A percentile compares a stretch with the other conserved stretches of the same genome.
Evolutionary conservation across 768 basidiomycete genomes (phyloP).

Genomic region (Pseudohyphozyma bogoriensis): DNA sequence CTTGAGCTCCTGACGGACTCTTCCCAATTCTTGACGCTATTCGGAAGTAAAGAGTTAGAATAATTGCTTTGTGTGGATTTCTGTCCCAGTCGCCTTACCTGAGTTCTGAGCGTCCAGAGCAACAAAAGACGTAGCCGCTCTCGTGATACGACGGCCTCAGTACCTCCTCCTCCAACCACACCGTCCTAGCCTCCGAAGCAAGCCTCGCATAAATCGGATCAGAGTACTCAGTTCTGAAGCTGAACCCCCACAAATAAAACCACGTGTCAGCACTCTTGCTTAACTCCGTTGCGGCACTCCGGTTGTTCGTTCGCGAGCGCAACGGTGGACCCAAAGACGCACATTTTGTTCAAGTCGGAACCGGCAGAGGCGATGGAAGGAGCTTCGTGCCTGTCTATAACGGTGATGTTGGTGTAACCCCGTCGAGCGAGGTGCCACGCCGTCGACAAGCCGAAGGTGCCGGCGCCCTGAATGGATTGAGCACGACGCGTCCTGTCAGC

Average conservation of each 20-base stretch:
- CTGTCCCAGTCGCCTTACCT: no score
- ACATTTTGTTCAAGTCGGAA: conserved; percentile 18
- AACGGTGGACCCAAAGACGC: no score
- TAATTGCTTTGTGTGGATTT: not conserved
- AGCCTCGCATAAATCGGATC: not conserved
- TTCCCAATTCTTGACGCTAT: conserved; percentile 10
- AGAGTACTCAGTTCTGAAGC: conserved; percentile 4
- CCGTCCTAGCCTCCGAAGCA: conserved; percentile 6
- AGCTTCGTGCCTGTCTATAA: conserved; percentile 9
- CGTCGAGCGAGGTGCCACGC: conserved; percentile 10
- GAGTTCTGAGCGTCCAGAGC: conserved; percentile 4
- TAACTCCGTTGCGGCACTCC: no score
- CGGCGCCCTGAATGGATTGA: conserved; percentile 14
- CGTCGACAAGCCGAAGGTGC: conserved; percentile 16
- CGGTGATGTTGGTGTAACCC: conserved; percentile 48
- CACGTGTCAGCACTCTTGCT: no score
- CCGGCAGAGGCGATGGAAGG: conserved; percentile 12
- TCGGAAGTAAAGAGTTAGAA: not conserved
- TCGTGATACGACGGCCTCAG: conserved; percentile 5
- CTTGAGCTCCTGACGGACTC: conserved; percentile 9
- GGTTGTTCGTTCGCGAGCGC: no score
- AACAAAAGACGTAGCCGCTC: conserved; percentile 14
- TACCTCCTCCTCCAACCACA: conserved; percentile 4
- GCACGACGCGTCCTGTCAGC: not conserved
- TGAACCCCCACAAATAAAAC: no score